Conservation (phyloP, 176 grass and related monocot genomes). For the Neostapfia colusana region DNA sequence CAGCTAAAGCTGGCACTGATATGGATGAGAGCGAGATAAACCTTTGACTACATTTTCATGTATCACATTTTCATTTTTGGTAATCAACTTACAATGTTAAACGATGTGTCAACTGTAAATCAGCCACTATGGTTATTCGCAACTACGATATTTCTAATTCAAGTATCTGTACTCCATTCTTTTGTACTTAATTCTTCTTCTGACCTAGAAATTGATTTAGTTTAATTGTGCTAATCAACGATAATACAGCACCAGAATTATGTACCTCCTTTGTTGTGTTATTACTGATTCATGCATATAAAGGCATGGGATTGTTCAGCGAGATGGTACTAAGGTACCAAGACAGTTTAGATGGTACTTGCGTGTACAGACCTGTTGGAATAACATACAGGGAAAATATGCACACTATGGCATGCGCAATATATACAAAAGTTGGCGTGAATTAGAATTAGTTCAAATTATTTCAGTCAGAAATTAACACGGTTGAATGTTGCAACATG, state of each 20-base stretch:
- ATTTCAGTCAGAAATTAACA: too few relatives aligned
- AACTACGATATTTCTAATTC: not conserved
- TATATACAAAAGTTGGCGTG: too few relatives aligned
- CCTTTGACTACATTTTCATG: not conserved
- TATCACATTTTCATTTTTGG: not conserved
- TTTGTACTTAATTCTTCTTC: slow-evolving; percentile 19
- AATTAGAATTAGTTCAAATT: too few relatives aligned
- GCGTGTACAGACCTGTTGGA: not conserved
- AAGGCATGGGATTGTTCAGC: not conserved
- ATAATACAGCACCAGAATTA: not conserved
- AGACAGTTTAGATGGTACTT: not conserved
- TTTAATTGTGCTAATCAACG: not conserved
- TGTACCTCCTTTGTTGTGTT: not conserved
- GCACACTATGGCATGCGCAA: not conserved
- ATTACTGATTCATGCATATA: not conserved
- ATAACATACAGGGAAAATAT: too few relatives aligned
- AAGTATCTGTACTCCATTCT: slow-evolving; percentile 20
- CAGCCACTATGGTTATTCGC: too few relatives aligned
- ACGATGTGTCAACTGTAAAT: too few relatives aligned
- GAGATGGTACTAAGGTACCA: not conserved
- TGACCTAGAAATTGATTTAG: not conserved
- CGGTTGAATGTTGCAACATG: too few relatives aligned
- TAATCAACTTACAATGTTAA: not conserved
- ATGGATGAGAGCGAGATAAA: not conserved
- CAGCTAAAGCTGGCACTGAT: not conserved